Conservation (phyloP, 345 rosid genomes). For the Sonneratia caseolaris region DNA sequence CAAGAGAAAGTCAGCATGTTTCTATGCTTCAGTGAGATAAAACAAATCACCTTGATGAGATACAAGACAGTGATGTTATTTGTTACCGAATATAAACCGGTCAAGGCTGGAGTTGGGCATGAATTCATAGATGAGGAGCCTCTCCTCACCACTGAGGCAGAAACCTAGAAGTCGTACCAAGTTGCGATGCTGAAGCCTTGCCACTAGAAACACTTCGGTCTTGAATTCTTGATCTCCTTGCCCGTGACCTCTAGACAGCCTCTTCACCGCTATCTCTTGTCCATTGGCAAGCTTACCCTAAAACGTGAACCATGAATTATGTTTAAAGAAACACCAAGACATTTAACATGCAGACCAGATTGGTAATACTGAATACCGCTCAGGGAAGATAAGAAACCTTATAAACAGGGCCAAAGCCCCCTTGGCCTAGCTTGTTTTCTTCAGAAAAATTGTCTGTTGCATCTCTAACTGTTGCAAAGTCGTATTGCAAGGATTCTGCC, state of each 20-base stretch:
- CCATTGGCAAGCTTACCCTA: conserved; percentile 60
- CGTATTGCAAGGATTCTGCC: conserved; percentile 11
- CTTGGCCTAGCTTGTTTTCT: conserved; percentile 66
- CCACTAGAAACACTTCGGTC: conserved; percentile 47
- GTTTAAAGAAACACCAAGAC: too few species aligned
- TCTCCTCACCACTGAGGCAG: neutral
- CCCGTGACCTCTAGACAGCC: conserved; percentile 36
- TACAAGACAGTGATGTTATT: neutral
- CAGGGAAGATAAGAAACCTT: conserved; percentile 29
- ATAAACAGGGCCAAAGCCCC: conserved; percentile 85
- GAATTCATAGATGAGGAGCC: conserved; percentile 33
- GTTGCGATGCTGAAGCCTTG: conserved; percentile 20
- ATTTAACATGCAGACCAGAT: neutral
- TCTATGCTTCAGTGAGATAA: neutral
- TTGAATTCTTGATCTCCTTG: conserved; percentile 58
- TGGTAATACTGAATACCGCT: neutral
- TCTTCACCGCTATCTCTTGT: conserved; percentile 59
- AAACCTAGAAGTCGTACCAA: conserved; percentile 1
- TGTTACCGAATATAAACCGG: conserved; percentile 47
- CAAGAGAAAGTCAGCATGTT: neutral
- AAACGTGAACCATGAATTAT: neutral
- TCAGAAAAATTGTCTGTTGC: conserved; percentile 32
- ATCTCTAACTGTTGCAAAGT: conserved; percentile 25
- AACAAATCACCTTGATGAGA: neutral
- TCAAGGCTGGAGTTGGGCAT: conserved; percentile 69